These are phyloP conservation scores for Morella rubra DNA, from an alignment of 306 rosid species.

Conservation along the genomic window DNA sequence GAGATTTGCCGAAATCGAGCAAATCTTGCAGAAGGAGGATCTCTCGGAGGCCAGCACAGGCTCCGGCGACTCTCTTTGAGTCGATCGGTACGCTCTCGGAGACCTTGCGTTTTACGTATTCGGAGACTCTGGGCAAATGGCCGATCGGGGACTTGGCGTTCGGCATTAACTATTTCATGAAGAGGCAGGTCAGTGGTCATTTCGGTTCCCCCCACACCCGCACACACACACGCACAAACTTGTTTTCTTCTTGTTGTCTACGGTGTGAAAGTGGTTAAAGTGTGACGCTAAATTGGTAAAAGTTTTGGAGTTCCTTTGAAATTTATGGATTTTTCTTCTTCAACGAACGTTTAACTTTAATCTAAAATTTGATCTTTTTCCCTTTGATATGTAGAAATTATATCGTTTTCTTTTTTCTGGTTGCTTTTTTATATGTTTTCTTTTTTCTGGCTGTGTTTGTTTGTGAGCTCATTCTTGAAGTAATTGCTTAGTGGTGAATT, in stretches of 20 bases:
- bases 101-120: constrained; percentile 81
- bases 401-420: too few species aligned
- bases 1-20: constrained; percentile 51
- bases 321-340: neutral
- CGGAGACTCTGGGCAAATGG: constrained; percentile 94
- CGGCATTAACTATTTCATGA: constrained; percentile 88
- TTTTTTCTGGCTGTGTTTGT: too few species aligned
- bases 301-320: neutral
- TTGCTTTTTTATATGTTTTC: too few species aligned
- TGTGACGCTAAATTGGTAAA: neutral
- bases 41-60: constrained; percentile 89
- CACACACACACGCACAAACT: too few species aligned
- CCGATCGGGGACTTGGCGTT: constrained; percentile 98
- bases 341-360: too few species aligned
- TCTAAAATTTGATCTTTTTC: neutral
- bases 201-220: too few species aligned
- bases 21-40: constrained; percentile 66
- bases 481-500: neutral
- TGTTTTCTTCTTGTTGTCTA: neutral
- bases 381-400: too few species aligned
- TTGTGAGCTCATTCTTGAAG: neutral
- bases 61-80: constrained; percentile 87
- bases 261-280: neutral
- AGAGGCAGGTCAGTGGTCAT: constrained; percentile 66
- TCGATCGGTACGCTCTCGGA: constrained; percentile 76